Base-by-base conservation (phyloP, 208 protist species). In the Wallacemonas rigidus region DNA sequence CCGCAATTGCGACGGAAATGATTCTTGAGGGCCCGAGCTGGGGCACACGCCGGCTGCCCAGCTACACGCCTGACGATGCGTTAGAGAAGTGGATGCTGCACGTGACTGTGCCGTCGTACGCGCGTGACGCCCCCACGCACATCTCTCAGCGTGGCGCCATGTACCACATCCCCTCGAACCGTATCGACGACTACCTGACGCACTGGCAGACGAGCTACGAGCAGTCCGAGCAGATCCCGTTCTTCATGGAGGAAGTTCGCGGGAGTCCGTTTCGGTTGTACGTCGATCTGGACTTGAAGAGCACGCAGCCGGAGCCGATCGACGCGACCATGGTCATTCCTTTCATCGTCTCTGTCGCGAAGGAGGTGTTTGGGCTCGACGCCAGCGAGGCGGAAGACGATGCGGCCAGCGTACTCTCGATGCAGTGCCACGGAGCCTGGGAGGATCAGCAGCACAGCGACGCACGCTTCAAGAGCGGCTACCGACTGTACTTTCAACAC, bases 171-270 rank as follows among this genome's bases (percentile, higher is more conserved):
- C 69, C 69, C 3, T 67, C 56, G 6, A 26, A 73, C 15, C 26
- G 12, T n/a, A 47, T 73, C 44, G 57, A 64, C 57, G 41, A 63
- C 11, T 73, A 57, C 35, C 56, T 73, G 44, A 11, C 11, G 55
- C 17, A 54, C n/a, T 65, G 56, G 56, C 38, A 14, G 17, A n/a
- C 9, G n/a, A 65, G 56, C 57, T 56, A 56, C 47, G 69, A 67
- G 45, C 4, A 38, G n/a, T 15, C 54, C 3, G 67, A 55, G 12
- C n/a, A n/a, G 47, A 39, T 65, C 5, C 44, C 35, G 50, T 73
- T 73, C 36, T 73, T 54, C 57, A 55, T 73, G 54, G 69, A 73
- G 55, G 69, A 73, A 65, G 45, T 67, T 3, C 69, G 69, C 12
- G 69, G 69, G 2, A 55, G 41, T 8, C n/a, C 55, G 14, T 73